Base-by-base conservation (phyloP, 2,329 filamentous ascomycete species). In the Alternaria alternata region DNA sequence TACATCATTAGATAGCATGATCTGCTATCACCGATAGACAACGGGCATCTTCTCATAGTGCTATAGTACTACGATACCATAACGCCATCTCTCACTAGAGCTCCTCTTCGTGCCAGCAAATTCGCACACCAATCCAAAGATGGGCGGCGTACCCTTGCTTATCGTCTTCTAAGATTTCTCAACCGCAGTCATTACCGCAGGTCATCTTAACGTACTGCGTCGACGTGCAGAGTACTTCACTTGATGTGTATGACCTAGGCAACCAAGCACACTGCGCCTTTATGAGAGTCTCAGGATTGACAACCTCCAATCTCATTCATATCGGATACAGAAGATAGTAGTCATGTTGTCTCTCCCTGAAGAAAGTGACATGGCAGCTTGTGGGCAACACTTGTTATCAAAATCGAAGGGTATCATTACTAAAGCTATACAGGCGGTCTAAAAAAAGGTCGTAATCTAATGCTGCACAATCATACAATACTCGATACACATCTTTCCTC, bases 391-490 rank as follows among this genome's bases (percentile, higher is more conserved):
- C 24, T 26, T 26, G 24, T 26, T 20, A 11, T 41, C 6, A 41
- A 41, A 11, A 20, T n/a, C 11, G 32, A 49, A 38, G 46, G 46
- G 22, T 49, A 49, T 49, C 46, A 38, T 49, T 49, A 49, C 46
- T n/a, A 49, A 48, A 36, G 30, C 46, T 32, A 36, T 24, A 26
- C 14, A 8, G 22, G 46, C 46, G 20, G 32, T 49, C 46, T 49
- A 49, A 49, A 49, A 49, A 6, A 4, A 30, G 39, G 14, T 42
- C 39, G 39, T 42, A 7, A 42, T 42, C 39, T 42, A 42, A 42
- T 24, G 7, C 39, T 16, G 20, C 20, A 42, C 20, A 24, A 24
- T 42, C 39, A 24, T 42, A 42, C 39, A 42, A 24, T 14, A 42
- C 7, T 24, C 20, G 14, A 42, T 8, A 42, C 39, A 24, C 3